Conservation (phyloP, 768 basidiomycete genomes). For the Neoboletus brunneissimus region DNA sequence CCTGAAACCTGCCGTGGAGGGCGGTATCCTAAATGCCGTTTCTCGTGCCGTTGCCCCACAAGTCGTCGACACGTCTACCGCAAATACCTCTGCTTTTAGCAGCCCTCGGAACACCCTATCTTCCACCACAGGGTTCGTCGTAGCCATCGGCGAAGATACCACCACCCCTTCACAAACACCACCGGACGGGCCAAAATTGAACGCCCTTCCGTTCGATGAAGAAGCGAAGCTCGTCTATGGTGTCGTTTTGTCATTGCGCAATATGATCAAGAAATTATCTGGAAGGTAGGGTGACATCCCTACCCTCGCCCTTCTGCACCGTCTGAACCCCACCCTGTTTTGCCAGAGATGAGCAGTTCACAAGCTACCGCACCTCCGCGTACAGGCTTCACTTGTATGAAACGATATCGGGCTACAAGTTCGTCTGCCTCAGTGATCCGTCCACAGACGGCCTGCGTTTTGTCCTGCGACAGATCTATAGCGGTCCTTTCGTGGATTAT, state of each 20-base stretch:
- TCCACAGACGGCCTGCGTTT: conserved; percentile 78
- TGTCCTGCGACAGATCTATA: conserved; percentile 83
- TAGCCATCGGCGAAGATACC: conserved; percentile 54
- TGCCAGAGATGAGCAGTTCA: conserved; percentile 84
- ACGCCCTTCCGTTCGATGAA: conserved; percentile 87
- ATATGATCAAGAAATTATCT: conserved; percentile 94
- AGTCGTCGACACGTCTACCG: conserved; percentile 30
- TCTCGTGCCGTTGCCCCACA: conserved; percentile 59
- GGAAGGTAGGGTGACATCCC: conserved; percentile 47
- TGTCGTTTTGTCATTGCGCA: conserved; percentile 83
- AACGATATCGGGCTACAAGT: conserved; percentile 89
- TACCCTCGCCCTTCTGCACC: not conserved
- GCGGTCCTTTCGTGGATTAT: conserved; percentile 91
- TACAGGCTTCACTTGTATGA: conserved; percentile 95
- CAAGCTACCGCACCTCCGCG: conserved; percentile 83
- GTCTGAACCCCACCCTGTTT: not conserved
- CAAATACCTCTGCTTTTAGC: conserved; percentile 40
- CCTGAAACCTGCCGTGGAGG: conserved; percentile 68
- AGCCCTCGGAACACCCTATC: conserved; percentile 68
- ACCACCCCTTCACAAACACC: conserved; percentile 21
- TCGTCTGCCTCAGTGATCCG: conserved; percentile 91
- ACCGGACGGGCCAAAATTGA: conserved; percentile 33
- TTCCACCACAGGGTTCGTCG: conserved; percentile 62
- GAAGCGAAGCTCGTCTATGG: conserved; percentile 98
- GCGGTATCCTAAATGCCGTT: conserved; percentile 76